Base-by-base conservation (phyloP, 2,329 filamentous ascomycete species). In the Diaporthe sp. region DNA sequence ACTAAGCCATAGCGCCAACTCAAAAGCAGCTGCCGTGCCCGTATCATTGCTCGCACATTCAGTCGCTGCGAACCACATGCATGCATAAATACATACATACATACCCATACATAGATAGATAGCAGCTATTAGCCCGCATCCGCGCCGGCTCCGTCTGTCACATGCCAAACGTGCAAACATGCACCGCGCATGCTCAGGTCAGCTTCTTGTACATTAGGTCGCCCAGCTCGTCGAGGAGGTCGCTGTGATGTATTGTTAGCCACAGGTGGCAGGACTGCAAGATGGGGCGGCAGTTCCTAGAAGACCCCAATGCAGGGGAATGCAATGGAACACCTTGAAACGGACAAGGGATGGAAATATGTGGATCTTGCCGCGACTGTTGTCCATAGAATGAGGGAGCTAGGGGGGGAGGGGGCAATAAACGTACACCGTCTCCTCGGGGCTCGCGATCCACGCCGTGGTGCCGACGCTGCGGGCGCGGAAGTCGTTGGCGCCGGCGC, bases 381-480 rank as follows among this genome's bases (percentile, higher is more conserved):
- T 22, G 15, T 37, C 5, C 22, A 9, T n/a, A n/a, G 28, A 31
- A 31, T 31, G 31, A 31, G 31, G 31, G 31, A 31, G 31, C 31
- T 31, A 31, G 5, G 31, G 4, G 31, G 31, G 31, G 31, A 7
- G 31, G 31, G 31, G 31, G 4, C 31, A 31, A 31, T 31, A 31
- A 31, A 31, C 65, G 15, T 53, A 68, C 53, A 98, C 95, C 42
- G 97, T 99, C 88, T 99, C 97, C 0, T 90, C 88, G 0, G 97
- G 97, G 81, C 92, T 98, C 1, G 97, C 96, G 79, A 99, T 98
- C 97, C 97, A 99, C 1, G 96, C 96, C 31, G 97, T 98, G 0
- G 96, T 98, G 46, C 95, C 97, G 28, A 97, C 96, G 80, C 95
- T 91, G 42, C 96, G 89, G 10, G 96, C 94, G 87, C 98, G 98